These are phyloP conservation scores for Penstemon newberryi DNA, from an alignment of 257 asterid genomes.

Conservation along the genomic window DNA sequence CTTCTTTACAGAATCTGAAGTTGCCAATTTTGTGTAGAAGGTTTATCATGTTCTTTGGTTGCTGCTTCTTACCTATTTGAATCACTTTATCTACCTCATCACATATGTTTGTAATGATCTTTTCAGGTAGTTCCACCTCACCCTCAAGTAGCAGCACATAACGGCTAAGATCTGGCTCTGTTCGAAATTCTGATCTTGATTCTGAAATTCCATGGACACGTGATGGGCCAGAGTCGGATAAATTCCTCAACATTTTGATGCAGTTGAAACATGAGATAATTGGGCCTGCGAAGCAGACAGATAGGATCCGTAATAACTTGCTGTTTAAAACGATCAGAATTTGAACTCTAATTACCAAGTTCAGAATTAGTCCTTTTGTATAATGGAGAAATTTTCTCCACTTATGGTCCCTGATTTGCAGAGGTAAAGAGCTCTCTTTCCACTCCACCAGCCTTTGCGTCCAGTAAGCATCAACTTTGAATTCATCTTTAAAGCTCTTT, in stretches of 20 bases:
- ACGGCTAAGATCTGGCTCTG: conserved; percentile 6
- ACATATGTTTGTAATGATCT: conserved; percentile 15
- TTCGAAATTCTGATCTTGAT: not conserved
- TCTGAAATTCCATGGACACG: not conserved
- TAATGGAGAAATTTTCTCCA: conserved; percentile 30
- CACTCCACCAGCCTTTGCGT: conserved; percentile 26
- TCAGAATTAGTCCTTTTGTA: conserved; percentile 23
- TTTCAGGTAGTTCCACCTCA: conserved; percentile 7
- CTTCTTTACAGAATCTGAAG: not conserved
- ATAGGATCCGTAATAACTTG: conserved; percentile 26
- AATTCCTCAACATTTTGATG: not conserved
- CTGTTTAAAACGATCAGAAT: conserved; percentile 28
- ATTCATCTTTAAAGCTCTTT: not conserved
- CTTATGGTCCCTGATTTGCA: not conserved
- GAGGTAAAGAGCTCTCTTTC: conserved; percentile 23
- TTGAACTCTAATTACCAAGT: conserved; percentile 33
- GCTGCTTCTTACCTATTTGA: not conserved
- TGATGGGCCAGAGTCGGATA: too few relatives aligned
- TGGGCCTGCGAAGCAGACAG: conserved; percentile 16
- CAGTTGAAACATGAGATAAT: not conserved
- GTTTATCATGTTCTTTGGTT: not conserved
- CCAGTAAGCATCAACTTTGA: conserved; percentile 30
- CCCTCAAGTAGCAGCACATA: conserved; percentile 28
- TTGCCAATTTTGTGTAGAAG: not conserved
- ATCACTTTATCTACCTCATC: not conserved